Conservation (phyloP, 2,329 filamentous ascomycete species). For the Colletotrichum noveboracense region DNA sequence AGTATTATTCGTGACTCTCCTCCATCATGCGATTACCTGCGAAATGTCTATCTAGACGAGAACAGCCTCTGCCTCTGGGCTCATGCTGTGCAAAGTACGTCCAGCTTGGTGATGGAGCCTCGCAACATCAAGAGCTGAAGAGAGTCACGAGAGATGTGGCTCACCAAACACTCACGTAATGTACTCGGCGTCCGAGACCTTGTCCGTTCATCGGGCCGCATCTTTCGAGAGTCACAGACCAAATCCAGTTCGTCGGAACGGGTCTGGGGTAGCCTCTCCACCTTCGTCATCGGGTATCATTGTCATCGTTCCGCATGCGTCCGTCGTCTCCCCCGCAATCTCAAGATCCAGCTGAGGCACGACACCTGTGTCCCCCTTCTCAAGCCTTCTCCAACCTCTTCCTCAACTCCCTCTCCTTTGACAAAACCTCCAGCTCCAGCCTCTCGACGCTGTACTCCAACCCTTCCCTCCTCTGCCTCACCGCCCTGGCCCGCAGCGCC, state of each 20-base stretch:
- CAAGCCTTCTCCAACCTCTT: constrained; percentile 50
- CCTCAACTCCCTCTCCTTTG: constrained; percentile 68
- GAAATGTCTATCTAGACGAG: not conserved
- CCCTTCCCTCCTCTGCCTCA: constrained; percentile 83
- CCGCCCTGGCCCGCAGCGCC: constrained; percentile 59
- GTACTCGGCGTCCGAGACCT: not conserved
- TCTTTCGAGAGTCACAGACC: not conserved
- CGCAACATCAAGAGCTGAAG: not conserved
- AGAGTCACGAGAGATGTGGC: not conserved
- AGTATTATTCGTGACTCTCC: not conserved
- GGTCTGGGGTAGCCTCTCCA: not conserved
- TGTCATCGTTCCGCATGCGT: not conserved
- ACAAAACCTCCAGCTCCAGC: constrained; percentile 83
- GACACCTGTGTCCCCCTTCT: not conserved
- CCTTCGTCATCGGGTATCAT: constrained; percentile 12
- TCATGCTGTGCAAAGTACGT: not conserved
- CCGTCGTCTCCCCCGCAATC: not conserved
- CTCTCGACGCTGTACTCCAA: constrained; percentile 87
- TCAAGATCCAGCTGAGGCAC: not conserved
- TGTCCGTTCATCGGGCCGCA: not conserved
- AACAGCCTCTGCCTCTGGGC: not conserved
- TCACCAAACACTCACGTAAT: not conserved
- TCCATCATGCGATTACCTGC: too few relatives aligned
- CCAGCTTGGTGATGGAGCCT: not conserved
- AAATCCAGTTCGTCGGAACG: not conserved